Percentiles rank a stretch among this genome's conserved stretches.
Evolutionary conservation across 495 filamentous ascomycete species (phyloP).

Genomic region (Penicillium fimorum): DNA sequence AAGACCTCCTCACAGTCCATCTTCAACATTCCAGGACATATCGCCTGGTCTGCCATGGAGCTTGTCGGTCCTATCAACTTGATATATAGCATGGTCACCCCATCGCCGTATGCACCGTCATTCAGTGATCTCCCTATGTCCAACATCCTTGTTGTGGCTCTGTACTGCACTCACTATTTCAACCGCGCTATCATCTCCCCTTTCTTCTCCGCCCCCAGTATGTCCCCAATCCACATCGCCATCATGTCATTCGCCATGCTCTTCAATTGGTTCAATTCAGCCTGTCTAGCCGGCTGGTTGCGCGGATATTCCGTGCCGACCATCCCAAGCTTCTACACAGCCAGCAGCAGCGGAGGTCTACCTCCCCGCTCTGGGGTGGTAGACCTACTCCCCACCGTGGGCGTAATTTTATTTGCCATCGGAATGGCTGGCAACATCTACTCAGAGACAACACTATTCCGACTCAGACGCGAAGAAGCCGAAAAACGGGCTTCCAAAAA

Average conservation of each 20-base stretch:
- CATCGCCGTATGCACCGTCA: slow-evolving; percentile 30
- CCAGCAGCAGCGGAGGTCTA: slow-evolving; percentile 10
- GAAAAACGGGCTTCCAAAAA: slow-evolving; percentile 44
- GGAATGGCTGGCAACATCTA: slow-evolving; percentile 80
- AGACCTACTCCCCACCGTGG: slow-evolving; percentile 32
- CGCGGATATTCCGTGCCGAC: slow-evolving; percentile 49
- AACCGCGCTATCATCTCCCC: slow-evolving; percentile 85
- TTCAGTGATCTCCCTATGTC: slow-evolving; percentile 23
- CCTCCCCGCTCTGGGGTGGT: slow-evolving; percentile 5
- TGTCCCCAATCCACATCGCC: slow-evolving; percentile 77
- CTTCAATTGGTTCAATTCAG: slow-evolving; percentile 81
- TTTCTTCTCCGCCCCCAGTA: slow-evolving; percentile 74
- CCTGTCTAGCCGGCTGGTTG: slow-evolving; percentile 75
- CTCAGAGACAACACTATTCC: slow-evolving; percentile 59
- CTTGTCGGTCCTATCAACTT: slow-evolving; percentile 70
- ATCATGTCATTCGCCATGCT: slow-evolving; percentile 57
- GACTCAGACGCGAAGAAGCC: slow-evolving; percentile 56
- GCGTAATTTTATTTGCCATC: slow-evolving; percentile 59
- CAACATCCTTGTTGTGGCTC: slow-evolving; percentile 35
- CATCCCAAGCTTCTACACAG: slow-evolving; percentile 18
- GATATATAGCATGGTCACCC: slow-evolving; percentile 71
- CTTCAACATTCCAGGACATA: slow-evolving; percentile 84
- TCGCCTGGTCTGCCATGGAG: slow-evolving; percentile 89
- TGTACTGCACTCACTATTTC: slow-evolving; percentile 70
- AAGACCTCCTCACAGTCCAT: slow-evolving; percentile 75